Conservation (phyloP, 2,329 filamentous ascomycete species). For the Arthrobotrys musiformis region DNA sequence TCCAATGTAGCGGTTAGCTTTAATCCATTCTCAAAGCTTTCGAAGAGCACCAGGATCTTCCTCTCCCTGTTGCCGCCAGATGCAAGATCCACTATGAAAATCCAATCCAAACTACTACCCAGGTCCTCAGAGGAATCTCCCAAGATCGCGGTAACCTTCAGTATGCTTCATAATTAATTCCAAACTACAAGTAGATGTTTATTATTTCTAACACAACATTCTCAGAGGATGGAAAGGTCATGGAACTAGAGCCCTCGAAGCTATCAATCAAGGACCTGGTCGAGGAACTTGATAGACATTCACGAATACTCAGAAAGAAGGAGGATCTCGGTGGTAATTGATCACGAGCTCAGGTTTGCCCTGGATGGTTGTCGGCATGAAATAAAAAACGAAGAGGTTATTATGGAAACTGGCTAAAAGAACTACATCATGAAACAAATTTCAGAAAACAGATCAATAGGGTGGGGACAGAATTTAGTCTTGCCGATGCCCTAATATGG, state of each 20-base stretch:
- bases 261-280: conserved; percentile 86
- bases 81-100: conserved; percentile 78
- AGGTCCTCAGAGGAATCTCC: conserved; percentile 75
- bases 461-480: neutral
- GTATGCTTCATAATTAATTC: conserved; percentile 67
- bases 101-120: conserved; percentile 80
- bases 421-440: conserved; percentile 2
- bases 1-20: conserved; percentile 86
- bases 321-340: conserved; percentile 74
- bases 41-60: conserved; percentile 87
- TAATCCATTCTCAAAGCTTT: conserved; percentile 85
- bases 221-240: conserved; percentile 89
- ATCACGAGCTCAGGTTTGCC: neutral
- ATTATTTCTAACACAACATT: neutral
- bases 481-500: neutral
- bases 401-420: conserved; percentile 29
- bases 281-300: conserved; percentile 90
- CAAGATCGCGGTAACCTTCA: conserved; percentile 83
- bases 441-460: neutral
- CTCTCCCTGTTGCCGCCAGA: conserved; percentile 84
- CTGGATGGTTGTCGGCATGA: neutral
- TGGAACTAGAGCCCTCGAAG: conserved; percentile 82
- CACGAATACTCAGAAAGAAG: conserved; percentile 80
- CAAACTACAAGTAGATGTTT: neutral
- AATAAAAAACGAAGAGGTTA: neutral